Conservation (phyloP, 805 yeast species). For the Sugiyamaella valdiviana region DNA sequence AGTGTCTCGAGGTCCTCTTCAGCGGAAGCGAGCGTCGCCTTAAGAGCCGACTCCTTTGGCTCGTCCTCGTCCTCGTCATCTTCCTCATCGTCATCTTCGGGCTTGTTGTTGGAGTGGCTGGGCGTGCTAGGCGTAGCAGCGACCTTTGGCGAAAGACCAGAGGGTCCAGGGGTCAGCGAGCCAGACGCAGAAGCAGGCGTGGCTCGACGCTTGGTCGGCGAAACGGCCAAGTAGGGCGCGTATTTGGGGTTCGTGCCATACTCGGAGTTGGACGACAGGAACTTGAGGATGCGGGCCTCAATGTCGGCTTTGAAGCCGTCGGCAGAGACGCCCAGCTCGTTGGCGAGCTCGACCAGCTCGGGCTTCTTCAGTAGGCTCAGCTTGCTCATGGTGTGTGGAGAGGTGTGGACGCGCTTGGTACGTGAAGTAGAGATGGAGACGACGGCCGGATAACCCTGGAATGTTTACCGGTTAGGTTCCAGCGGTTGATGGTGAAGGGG, state of each 20-base stretch:
- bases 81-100: conserved; percentile 16
- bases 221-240: conserved; percentile 17
- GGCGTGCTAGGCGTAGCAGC: not conserved
- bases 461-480: no score
- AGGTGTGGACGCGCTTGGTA: not conserved
- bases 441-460: not conserved
- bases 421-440: not conserved
- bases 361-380: conserved; percentile 35
- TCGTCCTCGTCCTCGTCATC: conserved; percentile 19
- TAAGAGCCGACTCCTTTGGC: conserved; percentile 21
- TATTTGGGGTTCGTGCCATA: conserved; percentile 20
- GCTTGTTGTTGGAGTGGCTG: conserved; percentile 11
- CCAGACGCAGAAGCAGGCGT: no score
- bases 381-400: conserved; percentile 22
- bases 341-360: conserved; percentile 34
- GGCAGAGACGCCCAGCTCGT: conserved; percentile 29
- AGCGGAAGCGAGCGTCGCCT: not conserved
- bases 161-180: conserved; percentile 6
- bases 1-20: not conserved
- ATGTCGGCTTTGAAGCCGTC: conserved; percentile 29
- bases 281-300: conserved; percentile 25
- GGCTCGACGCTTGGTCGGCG: conserved; percentile 14
- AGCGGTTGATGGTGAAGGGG: not conserved
- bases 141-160: conserved; percentile 2
- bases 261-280: conserved; percentile 16